These are phyloP conservation scores for Leccinum disarticulatum DNA, from an alignment of 768 basidiomycete genomes.

Conservation along the genomic window DNA sequence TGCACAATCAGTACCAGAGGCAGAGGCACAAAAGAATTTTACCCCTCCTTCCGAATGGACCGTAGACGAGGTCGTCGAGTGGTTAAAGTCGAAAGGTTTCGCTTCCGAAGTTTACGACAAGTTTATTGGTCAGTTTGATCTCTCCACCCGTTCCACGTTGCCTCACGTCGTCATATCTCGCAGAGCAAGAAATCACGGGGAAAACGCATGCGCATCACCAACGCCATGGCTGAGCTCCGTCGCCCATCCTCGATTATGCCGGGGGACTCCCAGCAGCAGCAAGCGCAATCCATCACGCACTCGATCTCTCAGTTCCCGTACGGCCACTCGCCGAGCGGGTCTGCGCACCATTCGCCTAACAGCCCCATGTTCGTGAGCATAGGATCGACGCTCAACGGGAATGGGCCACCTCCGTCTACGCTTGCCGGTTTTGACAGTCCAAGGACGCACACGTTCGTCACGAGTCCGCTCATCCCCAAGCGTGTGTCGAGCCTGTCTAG, in stretches of 20 bases:
- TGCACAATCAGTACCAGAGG: conserved; percentile 21
- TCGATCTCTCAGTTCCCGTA: conserved; percentile 31
- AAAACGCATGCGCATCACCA: conserved; percentile 89
- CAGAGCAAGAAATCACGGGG: conserved; percentile 99
- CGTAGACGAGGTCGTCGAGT: conserved; percentile 86
- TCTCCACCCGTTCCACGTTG: neutral
- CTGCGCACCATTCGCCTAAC: conserved; percentile 45
- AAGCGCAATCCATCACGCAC: conserved; percentile 30
- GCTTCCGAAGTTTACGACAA: conserved; percentile 80
- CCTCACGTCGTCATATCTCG: conserved; percentile 3
- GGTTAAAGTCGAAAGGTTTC: conserved; percentile 84
- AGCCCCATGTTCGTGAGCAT: conserved; percentile 38
- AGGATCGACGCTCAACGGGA: conserved; percentile 27
- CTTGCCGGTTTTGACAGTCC: conserved; percentile 36
- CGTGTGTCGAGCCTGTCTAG: conserved; percentile 32
- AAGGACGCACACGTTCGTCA: conserved; percentile 13
- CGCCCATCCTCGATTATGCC: conserved; percentile 65
- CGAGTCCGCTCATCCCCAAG: conserved; percentile 18
- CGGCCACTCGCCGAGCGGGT: conserved; percentile 37
- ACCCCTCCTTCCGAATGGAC: conserved; percentile 72
- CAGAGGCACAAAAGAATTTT: conserved; percentile 31
- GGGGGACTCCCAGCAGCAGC: conserved; percentile 42
- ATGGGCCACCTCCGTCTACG: conserved; percentile 22
- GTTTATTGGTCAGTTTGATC: conserved; percentile 67
- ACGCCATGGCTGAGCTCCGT: conserved; percentile 87